Evolutionary conservation across 2,329 filamentous ascomycete genomes (phyloP).

Genomic region (Aspergillus unguis): DNA sequence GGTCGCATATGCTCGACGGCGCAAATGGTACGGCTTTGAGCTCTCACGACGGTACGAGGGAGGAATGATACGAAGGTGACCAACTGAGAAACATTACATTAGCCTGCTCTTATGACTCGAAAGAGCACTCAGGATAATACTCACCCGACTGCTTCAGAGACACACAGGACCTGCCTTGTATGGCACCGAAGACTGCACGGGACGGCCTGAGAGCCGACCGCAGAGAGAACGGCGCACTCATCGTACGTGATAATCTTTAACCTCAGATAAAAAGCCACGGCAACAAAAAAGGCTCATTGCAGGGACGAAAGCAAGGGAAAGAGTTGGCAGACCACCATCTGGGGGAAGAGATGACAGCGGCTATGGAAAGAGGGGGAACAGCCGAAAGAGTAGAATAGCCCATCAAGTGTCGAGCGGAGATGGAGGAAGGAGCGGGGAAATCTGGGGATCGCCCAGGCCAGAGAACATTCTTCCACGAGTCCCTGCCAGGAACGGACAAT

Average conservation of each 20-base stretch:
- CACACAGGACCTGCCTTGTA: constrained; percentile 22
- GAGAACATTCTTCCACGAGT: constrained; percentile 21
- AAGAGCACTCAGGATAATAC: constrained; percentile 5
- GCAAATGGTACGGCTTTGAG: constrained; percentile 5
- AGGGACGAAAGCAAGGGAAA: background rate
- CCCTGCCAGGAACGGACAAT: constrained; percentile 3
- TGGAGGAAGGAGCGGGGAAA: constrained; percentile 12
- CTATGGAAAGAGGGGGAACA: constrained; percentile 2
- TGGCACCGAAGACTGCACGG: constrained; percentile 20
- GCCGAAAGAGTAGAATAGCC: constrained; percentile 6
- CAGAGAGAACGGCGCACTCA: constrained; percentile 27
- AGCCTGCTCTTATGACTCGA: background rate
- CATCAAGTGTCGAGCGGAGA: background rate
- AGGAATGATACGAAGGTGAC: constrained; percentile 14
- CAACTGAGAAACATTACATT: constrained; percentile 14
- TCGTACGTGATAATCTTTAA: constrained; percentile 11
- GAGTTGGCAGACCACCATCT: too few relatives aligned
- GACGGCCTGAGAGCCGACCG: constrained; percentile 27
- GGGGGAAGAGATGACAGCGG: background rate
- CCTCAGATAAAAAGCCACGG: background rate
- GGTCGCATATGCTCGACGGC: constrained; percentile 24
- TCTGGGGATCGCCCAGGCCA: constrained; percentile 1
- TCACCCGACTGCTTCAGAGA: constrained; percentile 22
- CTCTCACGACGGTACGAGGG: constrained; percentile 11
- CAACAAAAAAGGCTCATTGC: constrained; percentile 5